Evolutionary conservation across 257 asterid species (phyloP).

Genomic region (Rhazya stricta): DNA sequence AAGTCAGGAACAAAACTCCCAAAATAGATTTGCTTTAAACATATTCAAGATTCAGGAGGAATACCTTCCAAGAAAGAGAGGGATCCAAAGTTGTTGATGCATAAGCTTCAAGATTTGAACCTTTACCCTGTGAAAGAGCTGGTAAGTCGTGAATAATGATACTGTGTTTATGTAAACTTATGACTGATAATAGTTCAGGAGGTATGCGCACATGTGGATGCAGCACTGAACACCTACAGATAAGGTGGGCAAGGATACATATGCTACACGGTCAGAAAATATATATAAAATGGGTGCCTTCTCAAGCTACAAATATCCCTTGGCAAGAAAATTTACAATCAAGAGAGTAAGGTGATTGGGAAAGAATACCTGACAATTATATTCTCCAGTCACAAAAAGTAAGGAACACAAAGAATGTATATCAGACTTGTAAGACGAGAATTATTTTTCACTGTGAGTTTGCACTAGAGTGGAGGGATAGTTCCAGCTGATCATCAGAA

Average conservation of each 20-base stretch:
- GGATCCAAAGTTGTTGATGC: conserved; percentile 38
- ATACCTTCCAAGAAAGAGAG: conserved; percentile 60
- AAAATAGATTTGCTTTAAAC: neutral
- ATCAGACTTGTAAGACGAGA: neutral
- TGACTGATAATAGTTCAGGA: neutral
- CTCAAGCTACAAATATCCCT: neutral
- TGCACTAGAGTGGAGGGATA: neutral
- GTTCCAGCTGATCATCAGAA: neutral
- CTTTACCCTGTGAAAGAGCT: conserved; percentile 35
- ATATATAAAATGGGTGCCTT: no score
- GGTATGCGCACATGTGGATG: neutral
- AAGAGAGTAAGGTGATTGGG: neutral
- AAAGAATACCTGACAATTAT: neutral
- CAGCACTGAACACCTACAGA: neutral
- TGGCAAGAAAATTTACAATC: neutral
- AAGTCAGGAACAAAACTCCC: neutral
- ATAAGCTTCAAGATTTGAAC: conserved; percentile 48
- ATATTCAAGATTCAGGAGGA: neutral
- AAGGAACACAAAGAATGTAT: neutral
- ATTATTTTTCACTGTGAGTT: neutral
- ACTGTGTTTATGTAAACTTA: neutral
- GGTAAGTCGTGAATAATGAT: neutral
- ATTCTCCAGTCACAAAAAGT: neutral
- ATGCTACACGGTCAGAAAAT: neutral
- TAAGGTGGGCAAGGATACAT: no score